Evolutionary conservation across 208 protist species (phyloP), one percentile per base, ranked within the genome.

Genomic region (Zelonia costaricensis): DNA sequence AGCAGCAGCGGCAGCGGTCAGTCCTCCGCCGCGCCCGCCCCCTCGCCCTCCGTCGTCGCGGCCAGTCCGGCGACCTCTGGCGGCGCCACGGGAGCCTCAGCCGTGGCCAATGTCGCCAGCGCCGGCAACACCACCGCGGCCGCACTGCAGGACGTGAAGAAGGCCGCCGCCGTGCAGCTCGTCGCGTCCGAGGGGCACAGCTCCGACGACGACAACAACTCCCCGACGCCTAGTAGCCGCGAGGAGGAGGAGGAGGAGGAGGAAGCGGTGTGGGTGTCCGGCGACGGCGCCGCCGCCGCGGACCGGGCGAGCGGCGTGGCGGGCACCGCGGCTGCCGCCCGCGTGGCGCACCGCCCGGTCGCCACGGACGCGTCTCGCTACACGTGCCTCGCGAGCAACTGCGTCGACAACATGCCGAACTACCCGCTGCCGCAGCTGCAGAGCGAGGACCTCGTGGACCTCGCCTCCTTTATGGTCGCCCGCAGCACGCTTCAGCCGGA

Each of bases 311-410:
- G 8, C 47, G 25, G 25, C 30, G 39, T 8, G 16, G 27, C 35
- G 12, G 27, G 22, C 16, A 16, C 42, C 46, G 20, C 15, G 42
- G 28, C 46, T 7, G 25, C 28, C 18, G 54, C 54, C 18, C 54
- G 47, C 10, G 57, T 68, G 18, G 48, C 38, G 0, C 31, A 55
- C 12, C 55, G 15, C 20, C 10, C 42, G 22, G 53, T 23, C 23
- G 64, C 61, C 13, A 45, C 61, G 13, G 69, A 77, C 44, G 61
- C 33, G 3, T 39, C 59, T 4, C 66, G 51, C 5, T 83, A 71
- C 47, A 49, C 13, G 13, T 82, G 77, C 63, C 84, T 68, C 27
- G 69, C 75, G 1, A 88, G 78, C 56, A 88, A 88, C 69, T 49
- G 54, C 25, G 23, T 61, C 4, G 51, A 39, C 25, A 73, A 61